These are phyloP conservation scores for Coniferiporia sulphurascens DNA, from an alignment of 1,284 basidiomycete species.

Conservation along the genomic window DNA sequence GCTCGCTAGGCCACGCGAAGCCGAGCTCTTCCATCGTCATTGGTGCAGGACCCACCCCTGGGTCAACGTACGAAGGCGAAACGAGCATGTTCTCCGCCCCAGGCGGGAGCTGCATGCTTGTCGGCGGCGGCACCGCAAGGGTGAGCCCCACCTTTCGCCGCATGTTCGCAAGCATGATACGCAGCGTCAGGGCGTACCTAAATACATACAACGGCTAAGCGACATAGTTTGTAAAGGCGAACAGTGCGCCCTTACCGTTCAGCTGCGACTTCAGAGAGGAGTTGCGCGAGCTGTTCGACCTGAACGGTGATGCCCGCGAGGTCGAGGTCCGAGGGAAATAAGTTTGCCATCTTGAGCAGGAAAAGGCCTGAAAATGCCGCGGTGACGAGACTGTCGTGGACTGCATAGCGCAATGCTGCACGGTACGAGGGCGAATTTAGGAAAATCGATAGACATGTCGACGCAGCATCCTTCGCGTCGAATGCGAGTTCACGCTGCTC, in stretches of 20 bases:
- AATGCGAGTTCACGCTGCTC: conserved; percentile 92
- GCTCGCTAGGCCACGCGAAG: conserved; percentile 70
- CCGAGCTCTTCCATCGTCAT: conserved; percentile 81
- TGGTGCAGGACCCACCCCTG: conserved; percentile 49
- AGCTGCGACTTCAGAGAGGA: conserved; percentile 83
- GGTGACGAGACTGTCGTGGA: conserved; percentile 89
- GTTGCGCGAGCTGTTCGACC: conserved; percentile 78
- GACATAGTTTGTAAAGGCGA: neutral
- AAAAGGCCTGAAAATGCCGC: conserved; percentile 91
- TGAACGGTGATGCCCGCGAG: conserved; percentile 67
- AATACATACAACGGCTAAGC: conserved; percentile 1
- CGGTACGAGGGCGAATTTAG: conserved; percentile 74
- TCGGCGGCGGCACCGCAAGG: conserved; percentile 40
- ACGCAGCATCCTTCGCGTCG: conserved; percentile 88
- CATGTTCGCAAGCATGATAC: conserved; percentile 87
- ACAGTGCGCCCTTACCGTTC: conserved; percentile 50
- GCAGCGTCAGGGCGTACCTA: conserved; percentile 82
- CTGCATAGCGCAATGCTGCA: conserved; percentile 81
- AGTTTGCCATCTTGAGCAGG: conserved; percentile 85
- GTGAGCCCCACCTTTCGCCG: conserved; percentile 77
- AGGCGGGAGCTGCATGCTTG: conserved; percentile 39
- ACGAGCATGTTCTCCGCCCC: conserved; percentile 54
- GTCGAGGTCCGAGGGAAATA: conserved; percentile 81
- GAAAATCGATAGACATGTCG: conserved; percentile 77
- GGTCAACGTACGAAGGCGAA: conserved; percentile 51